These are phyloP conservation scores for Paramecium octaurelia DNA, from an alignment of 73 alveolate genomes.

Conservation along the genomic window DNA sequence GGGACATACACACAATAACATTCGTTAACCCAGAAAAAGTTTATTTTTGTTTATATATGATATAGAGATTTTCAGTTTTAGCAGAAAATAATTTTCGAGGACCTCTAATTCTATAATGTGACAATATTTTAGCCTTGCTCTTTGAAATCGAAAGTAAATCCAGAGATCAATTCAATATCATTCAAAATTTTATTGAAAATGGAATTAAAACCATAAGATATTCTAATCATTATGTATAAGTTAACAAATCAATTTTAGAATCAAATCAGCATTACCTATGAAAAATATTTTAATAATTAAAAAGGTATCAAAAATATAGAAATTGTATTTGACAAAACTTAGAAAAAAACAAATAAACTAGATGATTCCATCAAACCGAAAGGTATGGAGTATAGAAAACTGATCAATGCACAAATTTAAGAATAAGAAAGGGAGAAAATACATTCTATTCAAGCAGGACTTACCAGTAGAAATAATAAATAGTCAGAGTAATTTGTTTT, in stretches of 20 bases:
- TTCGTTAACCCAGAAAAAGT: constrained; percentile 52
- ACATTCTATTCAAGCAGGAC: constrained; percentile 24
- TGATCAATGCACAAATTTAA: background rate
- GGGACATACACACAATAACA: constrained; percentile 56
- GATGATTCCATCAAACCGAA: background rate
- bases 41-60: background rate
- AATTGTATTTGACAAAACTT: background rate
- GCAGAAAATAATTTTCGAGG: constrained; percentile 54
- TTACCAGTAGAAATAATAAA: background rate
- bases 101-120: constrained; percentile 39
- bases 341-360: background rate
- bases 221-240: background rate
- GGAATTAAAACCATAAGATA: constrained; percentile 37
- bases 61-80: constrained; percentile 9
- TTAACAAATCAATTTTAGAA: background rate
- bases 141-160: constrained; percentile 26
- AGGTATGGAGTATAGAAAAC: background rate
- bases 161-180: background rate
- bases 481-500: constrained; percentile 44
- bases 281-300: background rate
- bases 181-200: constrained; percentile 29
- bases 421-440: constrained; percentile 2
- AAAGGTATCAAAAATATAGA: background rate
- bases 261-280: background rate
- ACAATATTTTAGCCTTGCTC: background rate